These are phyloP conservation scores for Oryza meridionalis DNA, from an alignment of 176 grass and related monocot species.

Conservation along the genomic window DNA sequence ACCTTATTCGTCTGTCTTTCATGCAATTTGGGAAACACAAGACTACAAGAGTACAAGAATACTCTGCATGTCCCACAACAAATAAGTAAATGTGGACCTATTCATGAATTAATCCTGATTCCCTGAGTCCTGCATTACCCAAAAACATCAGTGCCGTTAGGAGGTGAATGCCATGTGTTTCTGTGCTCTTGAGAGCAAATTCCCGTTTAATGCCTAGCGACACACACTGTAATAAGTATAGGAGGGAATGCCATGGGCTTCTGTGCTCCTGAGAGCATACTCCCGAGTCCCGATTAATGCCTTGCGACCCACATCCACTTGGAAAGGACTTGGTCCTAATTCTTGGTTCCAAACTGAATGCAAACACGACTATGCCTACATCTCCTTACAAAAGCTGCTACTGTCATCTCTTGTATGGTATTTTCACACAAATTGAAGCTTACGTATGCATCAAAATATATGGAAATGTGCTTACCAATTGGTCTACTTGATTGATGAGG, in stretches of 20 bases:
- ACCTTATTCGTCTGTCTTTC: neutral
- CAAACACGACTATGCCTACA: neutral
- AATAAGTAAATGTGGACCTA: neutral
- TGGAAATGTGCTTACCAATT: slow-evolving; percentile 38
- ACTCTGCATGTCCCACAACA: neutral
- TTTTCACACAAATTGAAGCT: neutral
- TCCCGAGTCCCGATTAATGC: neutral
- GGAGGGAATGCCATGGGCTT: neutral
- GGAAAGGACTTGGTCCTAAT: neutral
- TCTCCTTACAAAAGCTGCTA: neutral
- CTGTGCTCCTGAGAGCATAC: neutral
- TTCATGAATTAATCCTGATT: neutral
- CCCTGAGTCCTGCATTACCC: neutral
- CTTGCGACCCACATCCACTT: neutral
- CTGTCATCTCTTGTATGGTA: neutral
- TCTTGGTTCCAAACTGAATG: neutral
- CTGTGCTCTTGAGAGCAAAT: neutral
- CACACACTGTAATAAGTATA: neutral
- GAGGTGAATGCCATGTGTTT: neutral
- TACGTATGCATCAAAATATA: neutral
- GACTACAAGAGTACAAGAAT: neutral
- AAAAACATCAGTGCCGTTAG: neutral
- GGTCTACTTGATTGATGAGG: slow-evolving; percentile 46
- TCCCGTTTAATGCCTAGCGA: neutral
- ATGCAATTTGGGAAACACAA: neutral